Evolutionary conservation across 2,329 filamentous ascomycete genomes (phyloP), one percentile per base, ranked within the genome.

Genomic region (Septoria linicola): DNA sequence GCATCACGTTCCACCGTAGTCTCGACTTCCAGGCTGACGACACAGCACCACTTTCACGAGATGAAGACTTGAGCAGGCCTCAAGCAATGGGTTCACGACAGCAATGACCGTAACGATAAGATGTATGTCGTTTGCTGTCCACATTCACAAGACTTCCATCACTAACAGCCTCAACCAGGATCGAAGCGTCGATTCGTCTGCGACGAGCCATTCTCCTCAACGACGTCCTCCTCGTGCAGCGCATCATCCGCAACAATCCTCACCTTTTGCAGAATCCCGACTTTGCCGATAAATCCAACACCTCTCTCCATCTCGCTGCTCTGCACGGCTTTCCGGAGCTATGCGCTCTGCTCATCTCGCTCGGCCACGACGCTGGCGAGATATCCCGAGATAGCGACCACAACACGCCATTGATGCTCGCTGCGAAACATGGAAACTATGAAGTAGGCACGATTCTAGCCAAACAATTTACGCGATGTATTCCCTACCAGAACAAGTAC

Each of bases 321-420:
- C 81, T 81, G 6, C 76, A 89, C 50, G 89, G 89, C 45, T 80
- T 85, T 66, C 75, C 82, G 6, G 73, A 83, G 40, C 85, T 93
- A 61, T 85, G 82, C 66, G 72, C 74, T 60, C 78, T 84, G 47
- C 81, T 96, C 21, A 76, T 95, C 55, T 74, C 80, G n/a, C 76
- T 81, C 4, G 87, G 86, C 50, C 89, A 95, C 68, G 89, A 95
- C 68, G 68, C 75, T n/a, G 79, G 78, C 36, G 82, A 83, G 42
- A 82, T 90, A 23, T 86, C 85, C 10, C 78, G 89, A 57, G 95
- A 95, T 68, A 86, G 89, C 62, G 78, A 84, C 56, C 82, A 88
- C 64, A 85, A 92, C 65, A 95, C 89, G 0, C 85, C 89, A 0
- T 76, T 95, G 41, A 90, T 92, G 81, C 78, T 93, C 2, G 89